Evolutionary conservation across 1,284 basidiomycete species (phyloP).

Genomic region (Phellinidium pouzarii): DNA sequence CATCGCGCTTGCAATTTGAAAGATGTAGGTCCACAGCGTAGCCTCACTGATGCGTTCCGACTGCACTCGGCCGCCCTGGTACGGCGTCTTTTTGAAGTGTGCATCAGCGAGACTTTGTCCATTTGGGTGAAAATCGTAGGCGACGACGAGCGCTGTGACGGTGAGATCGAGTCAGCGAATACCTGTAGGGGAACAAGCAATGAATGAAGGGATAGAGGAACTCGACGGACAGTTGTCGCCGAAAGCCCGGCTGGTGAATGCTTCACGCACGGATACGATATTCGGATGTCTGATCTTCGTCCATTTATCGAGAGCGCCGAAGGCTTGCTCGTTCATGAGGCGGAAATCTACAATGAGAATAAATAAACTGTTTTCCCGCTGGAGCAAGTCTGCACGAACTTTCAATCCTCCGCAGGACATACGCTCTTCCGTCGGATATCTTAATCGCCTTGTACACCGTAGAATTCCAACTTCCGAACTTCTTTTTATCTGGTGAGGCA

Average conservation of each 20-base stretch:
- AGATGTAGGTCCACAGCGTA: slow-evolving; percentile 91
- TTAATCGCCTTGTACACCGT: slow-evolving; percentile 81
- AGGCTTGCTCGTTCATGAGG: slow-evolving; percentile 76
- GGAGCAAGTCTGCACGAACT: slow-evolving; percentile 42
- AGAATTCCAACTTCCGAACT: slow-evolving; percentile 73
- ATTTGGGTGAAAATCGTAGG: slow-evolving; percentile 87
- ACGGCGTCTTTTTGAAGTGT: slow-evolving; percentile 45
- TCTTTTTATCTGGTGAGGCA: slow-evolving; percentile 46
- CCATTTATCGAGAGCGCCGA: slow-evolving; percentile 85
- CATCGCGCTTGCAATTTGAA: slow-evolving; percentile 86
- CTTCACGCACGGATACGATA: slow-evolving; percentile 83
- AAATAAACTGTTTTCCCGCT: background rate
- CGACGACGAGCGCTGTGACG: slow-evolving; percentile 78
- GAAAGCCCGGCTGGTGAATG: slow-evolving; percentile 93
- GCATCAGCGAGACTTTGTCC: slow-evolving; percentile 77
- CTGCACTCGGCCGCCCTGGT: slow-evolving; percentile 35
- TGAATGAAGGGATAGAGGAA: slow-evolving; percentile 5
- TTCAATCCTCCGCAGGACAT: slow-evolving; percentile 80
- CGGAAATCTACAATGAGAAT: slow-evolving; percentile 61
- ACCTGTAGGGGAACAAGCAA: background rate
- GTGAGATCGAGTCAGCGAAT: slow-evolving; percentile 9
- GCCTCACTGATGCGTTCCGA: slow-evolving; percentile 58
- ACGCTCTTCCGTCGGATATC: slow-evolving; percentile 72
- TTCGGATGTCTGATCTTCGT: slow-evolving; percentile 80
- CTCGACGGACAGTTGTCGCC: slow-evolving; percentile 76